Conservation (phyloP, 75 land plant species). For the Azolla pinnata region DNA sequence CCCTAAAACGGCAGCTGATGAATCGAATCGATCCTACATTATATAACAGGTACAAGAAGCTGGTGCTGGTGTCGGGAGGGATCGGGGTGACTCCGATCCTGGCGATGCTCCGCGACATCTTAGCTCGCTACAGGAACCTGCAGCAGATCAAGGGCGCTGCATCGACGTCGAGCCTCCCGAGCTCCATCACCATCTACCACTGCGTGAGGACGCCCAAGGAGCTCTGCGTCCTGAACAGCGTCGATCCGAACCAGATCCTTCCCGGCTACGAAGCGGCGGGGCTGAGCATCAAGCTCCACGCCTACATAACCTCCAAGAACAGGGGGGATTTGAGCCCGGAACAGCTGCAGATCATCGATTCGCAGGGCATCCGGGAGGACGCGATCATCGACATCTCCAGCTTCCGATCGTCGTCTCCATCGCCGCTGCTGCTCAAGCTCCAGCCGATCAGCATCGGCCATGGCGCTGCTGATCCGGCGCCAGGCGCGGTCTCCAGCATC, state of each 20-base stretch:
- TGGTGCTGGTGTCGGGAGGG: conserved; percentile 17
- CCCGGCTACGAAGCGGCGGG: background rate
- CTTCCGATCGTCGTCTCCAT: background rate
- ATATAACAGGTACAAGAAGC: conserved; percentile 14
- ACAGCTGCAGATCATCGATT: background rate
- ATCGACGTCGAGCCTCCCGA: too few relatives aligned
- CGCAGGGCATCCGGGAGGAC: background rate
- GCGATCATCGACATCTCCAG: background rate
- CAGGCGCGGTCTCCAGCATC: background rate
- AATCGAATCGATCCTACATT: too few relatives aligned
- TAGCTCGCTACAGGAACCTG: conserved; percentile 7
- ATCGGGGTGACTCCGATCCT: conserved; percentile 23
- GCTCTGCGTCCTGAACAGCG: conserved; percentile 4
- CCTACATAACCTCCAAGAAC: conserved; percentile 1
- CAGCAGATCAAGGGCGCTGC: too few relatives aligned
- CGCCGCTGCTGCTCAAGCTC: background rate
- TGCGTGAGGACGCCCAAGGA: conserved; percentile 9
- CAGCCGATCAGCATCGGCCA: background rate
- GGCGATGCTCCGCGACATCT: conserved; percentile 12
- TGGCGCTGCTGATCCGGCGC: background rate
- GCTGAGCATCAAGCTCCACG: conserved; percentile 4
- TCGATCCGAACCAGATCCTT: conserved; percentile 3
- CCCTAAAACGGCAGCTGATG: too few relatives aligned
- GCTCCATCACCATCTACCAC: conserved; percentile 2
- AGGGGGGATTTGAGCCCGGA: background rate